Evolutionary conservation across 2,329 filamentous ascomycete species (phyloP).

Genomic region (Aurifilum marmelostoma): DNA sequence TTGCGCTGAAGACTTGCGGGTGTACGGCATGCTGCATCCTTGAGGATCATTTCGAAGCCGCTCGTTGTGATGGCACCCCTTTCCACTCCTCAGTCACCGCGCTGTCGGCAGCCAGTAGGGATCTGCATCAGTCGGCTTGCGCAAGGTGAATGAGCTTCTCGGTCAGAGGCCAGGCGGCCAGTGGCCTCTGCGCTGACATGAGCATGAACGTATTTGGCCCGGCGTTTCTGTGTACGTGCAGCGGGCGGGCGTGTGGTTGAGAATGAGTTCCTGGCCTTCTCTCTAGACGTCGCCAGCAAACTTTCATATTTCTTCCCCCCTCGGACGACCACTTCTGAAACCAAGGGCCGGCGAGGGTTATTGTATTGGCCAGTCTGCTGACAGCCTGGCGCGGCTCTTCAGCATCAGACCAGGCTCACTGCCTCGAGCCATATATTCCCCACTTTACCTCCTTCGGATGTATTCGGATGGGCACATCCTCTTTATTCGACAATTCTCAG

Average conservation of each 20-base stretch:
- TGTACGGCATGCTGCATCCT: background rate
- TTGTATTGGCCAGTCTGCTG: background rate
- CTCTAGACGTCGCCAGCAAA: background rate
- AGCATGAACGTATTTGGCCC: background rate
- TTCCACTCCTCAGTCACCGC: background rate
- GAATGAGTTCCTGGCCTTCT: background rate
- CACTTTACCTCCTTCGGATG: background rate
- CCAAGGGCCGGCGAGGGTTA: too few relatives aligned
- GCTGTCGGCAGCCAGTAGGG: background rate
- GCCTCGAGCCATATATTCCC: slow-evolving; percentile 4
- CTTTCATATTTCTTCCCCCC: slow-evolving; percentile 5
- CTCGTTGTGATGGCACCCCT: background rate
- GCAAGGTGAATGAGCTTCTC: background rate
- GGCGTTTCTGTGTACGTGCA: background rate
- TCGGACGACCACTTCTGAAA: too few relatives aligned
- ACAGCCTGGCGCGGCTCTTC: slow-evolving; percentile 2
- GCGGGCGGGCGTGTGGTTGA: background rate
- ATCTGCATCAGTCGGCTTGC: background rate
- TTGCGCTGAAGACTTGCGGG: background rate
- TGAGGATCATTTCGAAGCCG: background rate
- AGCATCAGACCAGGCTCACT: slow-evolving; percentile 1
- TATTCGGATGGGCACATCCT: background rate
- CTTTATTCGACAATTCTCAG: background rate
- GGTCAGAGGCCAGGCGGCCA: background rate
- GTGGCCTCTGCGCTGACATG: background rate